Conservation (phyloP, 2,329 filamentous ascomycete species). For the Shiraia sp. region DNA sequence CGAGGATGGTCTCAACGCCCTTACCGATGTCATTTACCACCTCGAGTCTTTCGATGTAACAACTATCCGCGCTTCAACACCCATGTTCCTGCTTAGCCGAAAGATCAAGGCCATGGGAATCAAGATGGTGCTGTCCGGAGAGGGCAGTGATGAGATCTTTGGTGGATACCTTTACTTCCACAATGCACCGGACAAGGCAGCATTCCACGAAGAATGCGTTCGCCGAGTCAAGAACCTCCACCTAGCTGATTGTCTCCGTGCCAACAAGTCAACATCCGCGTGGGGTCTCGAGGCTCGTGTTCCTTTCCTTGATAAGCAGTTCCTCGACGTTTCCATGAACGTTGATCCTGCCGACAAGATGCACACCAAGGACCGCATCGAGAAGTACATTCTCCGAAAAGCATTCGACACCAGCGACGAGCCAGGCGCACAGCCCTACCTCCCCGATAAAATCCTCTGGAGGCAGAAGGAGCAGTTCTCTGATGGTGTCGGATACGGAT, state of each 20-base stretch:
- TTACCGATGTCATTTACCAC: constrained; percentile 97
- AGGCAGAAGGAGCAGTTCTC: constrained; percentile 99
- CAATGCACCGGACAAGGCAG: constrained; percentile 83
- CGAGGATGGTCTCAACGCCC: constrained; percentile 93
- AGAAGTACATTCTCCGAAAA: constrained; percentile 98
- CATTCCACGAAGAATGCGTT: constrained; percentile 95
- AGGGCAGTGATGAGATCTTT: constrained; percentile 97
- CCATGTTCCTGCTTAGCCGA: constrained; percentile 95
- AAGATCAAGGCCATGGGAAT: constrained; percentile 99
- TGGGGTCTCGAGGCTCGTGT: constrained; percentile 98
- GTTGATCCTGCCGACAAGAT: constrained; percentile 95
- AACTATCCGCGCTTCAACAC: constrained; percentile 95
- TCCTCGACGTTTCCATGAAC: constrained; percentile 90
- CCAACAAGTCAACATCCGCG: constrained; percentile 98
- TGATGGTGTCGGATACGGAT: constrained; percentile 97
- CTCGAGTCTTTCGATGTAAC: constrained; percentile 98
- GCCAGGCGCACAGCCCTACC: constrained; percentile 77
- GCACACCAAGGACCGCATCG: constrained; percentile 76
- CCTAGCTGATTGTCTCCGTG: constrained; percentile 91
- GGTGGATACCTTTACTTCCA: constrained; percentile 99
- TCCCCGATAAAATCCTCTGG: constrained; percentile 96
- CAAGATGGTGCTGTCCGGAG: constrained; percentile 98
- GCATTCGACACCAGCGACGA: constrained; percentile 94
- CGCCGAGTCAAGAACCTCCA: constrained; percentile 96
- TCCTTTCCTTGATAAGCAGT: constrained; percentile 96